Evolutionary conservation across 495 filamentous ascomycete species (phyloP).

Genomic region (Aspergillus carlsbadensis): DNA sequence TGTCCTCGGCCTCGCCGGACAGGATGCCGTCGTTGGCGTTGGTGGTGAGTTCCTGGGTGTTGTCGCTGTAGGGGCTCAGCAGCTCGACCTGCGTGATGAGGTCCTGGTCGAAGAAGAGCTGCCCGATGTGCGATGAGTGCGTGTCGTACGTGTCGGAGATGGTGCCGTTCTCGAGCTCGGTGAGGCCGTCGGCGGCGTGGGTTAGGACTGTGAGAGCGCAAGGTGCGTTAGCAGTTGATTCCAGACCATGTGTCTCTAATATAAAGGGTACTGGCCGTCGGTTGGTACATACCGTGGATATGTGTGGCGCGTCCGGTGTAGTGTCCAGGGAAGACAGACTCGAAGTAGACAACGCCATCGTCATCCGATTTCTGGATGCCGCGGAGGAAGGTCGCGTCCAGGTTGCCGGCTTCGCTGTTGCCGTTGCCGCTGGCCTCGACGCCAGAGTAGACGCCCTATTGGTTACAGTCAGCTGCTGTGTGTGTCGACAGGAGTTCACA

Average conservation of each 20-base stretch:
- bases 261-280: neutral
- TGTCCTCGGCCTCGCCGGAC: slow-evolving; percentile 41
- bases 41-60: slow-evolving; percentile 48
- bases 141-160: slow-evolving; percentile 32
- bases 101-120: slow-evolving; percentile 62
- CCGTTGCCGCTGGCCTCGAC: slow-evolving; percentile 53
- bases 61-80: slow-evolving; percentile 53
- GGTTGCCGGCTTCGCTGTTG: slow-evolving; percentile 36
- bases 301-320: slow-evolving; percentile 46
- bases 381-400: slow-evolving; percentile 53
- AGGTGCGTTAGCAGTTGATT: too few species aligned
- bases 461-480: slow-evolving; percentile 2
- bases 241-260: too few species aligned
- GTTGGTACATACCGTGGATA: slow-evolving; percentile 29
- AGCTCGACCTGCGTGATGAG: slow-evolving; percentile 49
- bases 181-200: slow-evolving; percentile 29
- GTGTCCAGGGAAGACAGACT: slow-evolving; percentile 56
- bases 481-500: too few species aligned
- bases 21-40: slow-evolving; percentile 56
- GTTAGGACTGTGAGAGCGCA: slow-evolving; percentile 33
- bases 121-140: slow-evolving; percentile 53
- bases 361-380: slow-evolving; percentile 51
- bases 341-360: slow-evolving; percentile 51
- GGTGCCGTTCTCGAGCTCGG: slow-evolving; percentile 29
- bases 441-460: slow-evolving; percentile 57